Evolutionary conservation across 78 protist species (phyloP).

Genomic region (Protostelium mycophagum): DNA sequence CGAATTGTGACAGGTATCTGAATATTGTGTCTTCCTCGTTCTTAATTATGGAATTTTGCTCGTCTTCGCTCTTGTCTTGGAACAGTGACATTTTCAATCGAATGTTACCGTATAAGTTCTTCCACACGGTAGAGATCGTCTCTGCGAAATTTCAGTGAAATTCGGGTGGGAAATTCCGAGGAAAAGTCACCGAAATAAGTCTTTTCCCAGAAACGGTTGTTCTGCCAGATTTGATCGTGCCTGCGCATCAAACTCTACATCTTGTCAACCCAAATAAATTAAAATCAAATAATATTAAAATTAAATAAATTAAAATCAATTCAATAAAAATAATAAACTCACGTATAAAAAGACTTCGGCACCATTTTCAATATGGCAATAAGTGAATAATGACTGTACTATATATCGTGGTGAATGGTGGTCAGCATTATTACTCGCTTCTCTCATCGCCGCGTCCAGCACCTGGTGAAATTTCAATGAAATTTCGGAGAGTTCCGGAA

Average conservation of each 20-base stretch:
- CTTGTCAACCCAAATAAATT: too few relatives aligned
- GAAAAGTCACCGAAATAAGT: slow-evolving; percentile 26
- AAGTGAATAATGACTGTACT: background rate
- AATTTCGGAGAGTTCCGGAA: too few relatives aligned
- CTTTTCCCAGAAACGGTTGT: slow-evolving; percentile 59
- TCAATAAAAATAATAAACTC: background rate
- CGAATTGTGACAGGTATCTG: background rate
- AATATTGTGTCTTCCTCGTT: background rate
- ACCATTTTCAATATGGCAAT: background rate
- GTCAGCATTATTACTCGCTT: background rate
- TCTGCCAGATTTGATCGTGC: slow-evolving; percentile 48
- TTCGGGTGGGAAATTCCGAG: background rate
- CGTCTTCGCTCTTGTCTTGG: background rate
- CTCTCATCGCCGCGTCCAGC: background rate
- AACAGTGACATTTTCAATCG: background rate
- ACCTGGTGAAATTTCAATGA: background rate
- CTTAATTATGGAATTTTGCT: background rate
- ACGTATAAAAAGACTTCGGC: background rate
- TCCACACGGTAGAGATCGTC: background rate
- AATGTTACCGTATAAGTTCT: background rate
- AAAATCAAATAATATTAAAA: too few relatives aligned
- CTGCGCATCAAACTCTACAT: background rate
- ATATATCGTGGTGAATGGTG: background rate
- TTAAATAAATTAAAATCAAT: too few relatives aligned
- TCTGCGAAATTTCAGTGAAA: background rate